phyloP scores from a whole-genome alignment of 2,329 filamentous ascomycete genomes.

The Hypoxylon rubiginosum region DNA sequence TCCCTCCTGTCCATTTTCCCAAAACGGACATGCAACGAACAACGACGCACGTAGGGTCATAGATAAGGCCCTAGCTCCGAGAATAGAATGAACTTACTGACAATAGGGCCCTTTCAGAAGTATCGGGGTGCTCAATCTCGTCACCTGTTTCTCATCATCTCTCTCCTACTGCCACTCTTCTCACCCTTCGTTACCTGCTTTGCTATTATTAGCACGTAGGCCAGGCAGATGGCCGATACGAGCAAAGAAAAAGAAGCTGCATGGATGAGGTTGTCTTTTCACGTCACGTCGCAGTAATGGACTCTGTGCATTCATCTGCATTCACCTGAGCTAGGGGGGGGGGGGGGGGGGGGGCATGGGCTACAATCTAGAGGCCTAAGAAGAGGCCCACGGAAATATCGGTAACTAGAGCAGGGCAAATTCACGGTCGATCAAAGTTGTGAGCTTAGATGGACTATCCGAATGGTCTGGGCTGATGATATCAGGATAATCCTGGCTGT shows the following conservation, averaged over 20 bases:
- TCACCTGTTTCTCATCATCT: not conserved
- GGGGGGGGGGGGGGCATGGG: too few species aligned
- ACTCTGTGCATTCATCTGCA: not conserved
- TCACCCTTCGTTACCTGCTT: not conserved
- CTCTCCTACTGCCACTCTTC: too few species aligned
- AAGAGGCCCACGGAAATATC: constrained; percentile 11
- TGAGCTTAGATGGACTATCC: constrained; percentile 16
- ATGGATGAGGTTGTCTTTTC: constrained; percentile 1
- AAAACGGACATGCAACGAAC: constrained; percentile 30
- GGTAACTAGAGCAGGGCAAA: constrained; percentile 9
- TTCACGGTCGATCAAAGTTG: constrained; percentile 2
- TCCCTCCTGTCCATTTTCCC: constrained; percentile 11
- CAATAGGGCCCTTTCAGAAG: not conserved
- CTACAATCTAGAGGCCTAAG: not conserved
- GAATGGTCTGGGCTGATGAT: constrained; percentile 21
- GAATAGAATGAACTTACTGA: constrained; percentile 31
- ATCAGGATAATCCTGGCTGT: not conserved
- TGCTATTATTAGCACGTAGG: constrained; percentile 32
- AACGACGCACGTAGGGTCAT: constrained; percentile 30
- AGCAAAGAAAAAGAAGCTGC: constrained; percentile 1
- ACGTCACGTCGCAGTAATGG: constrained; percentile 1
- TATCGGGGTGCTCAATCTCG: constrained; percentile 5
- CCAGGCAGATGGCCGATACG: constrained; percentile 3
- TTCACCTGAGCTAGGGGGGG: constrained; percentile 12
- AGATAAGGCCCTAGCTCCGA: constrained; percentile 15